Evolutionary conservation across 2,329 filamentous ascomycete genomes (phyloP).

Genomic region (Podosphaera fusca): DNA sequence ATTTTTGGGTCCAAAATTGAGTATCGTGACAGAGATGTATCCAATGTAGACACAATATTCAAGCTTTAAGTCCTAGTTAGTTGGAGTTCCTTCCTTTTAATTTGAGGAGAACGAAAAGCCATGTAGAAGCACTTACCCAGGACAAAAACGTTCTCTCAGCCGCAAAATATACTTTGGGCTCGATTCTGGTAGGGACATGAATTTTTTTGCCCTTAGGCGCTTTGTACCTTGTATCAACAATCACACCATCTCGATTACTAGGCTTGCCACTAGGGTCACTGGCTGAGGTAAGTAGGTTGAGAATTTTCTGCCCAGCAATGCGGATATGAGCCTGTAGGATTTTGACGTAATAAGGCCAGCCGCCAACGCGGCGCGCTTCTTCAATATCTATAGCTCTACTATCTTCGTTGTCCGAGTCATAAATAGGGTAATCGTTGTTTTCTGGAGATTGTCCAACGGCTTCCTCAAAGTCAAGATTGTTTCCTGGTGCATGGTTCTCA

Average conservation of each 20-base stretch:
- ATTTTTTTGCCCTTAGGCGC: slow-evolving; percentile 74
- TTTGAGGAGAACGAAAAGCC: not conserved
- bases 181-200: slow-evolving; percentile 83
- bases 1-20: slow-evolving; percentile 51
- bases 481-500: slow-evolving; percentile 14
- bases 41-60: slow-evolving; percentile 92
- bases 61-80: slow-evolving; percentile 27
- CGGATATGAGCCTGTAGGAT: slow-evolving; percentile 22
- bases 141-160: slow-evolving; percentile 88
- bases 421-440: slow-evolving; percentile 54
- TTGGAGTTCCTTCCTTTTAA: not conserved
- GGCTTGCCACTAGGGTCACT: slow-evolving; percentile 2
- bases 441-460: slow-evolving; percentile 41
- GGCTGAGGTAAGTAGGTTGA: slow-evolving; percentile 3
- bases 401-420: slow-evolving; percentile 75
- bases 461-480: slow-evolving; percentile 53
- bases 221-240: slow-evolving; percentile 37
- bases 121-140: slow-evolving; percentile 38
- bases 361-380: slow-evolving; percentile 53
- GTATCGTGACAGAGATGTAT: slow-evolving; percentile 59
- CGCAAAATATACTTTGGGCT: slow-evolving; percentile 95
- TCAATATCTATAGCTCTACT: slow-evolving; percentile 53
- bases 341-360: slow-evolving; percentile 48
- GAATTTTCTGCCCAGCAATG: slow-evolving; percentile 6
- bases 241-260: slow-evolving; percentile 24